Evolutionary conservation across 2,329 filamentous ascomycete species (phyloP).

Genomic region (Thielaviopsis euricoi): DNA sequence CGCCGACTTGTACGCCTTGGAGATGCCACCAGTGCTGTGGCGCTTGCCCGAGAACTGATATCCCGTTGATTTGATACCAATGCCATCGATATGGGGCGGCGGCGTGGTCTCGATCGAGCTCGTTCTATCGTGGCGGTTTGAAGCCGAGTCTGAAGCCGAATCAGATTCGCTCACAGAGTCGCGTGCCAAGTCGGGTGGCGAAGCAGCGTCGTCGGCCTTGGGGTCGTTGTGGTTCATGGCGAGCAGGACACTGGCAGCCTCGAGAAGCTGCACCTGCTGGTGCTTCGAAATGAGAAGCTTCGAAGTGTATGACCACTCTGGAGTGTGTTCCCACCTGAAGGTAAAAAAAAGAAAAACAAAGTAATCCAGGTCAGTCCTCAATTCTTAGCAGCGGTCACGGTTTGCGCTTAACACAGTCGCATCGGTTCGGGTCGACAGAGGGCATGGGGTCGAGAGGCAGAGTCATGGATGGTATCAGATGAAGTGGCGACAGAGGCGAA

Average conservation of each 20-base stretch:
- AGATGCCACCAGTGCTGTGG: slow-evolving; percentile 43
- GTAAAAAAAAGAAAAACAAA: slow-evolving; percentile 23
- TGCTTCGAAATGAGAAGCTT: slow-evolving; percentile 98
- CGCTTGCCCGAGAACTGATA: slow-evolving; percentile 38
- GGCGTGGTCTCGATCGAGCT: slow-evolving; percentile 90
- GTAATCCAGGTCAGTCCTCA: slow-evolving; percentile 20
- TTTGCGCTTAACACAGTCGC: background rate
- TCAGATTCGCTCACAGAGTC: slow-evolving; percentile 65
- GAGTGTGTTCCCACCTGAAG: slow-evolving; percentile 94
- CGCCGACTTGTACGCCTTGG: slow-evolving; percentile 64
- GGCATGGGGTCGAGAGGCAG: background rate
- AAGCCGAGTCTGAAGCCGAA: slow-evolving; percentile 67
- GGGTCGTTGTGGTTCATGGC: slow-evolving; percentile 52
- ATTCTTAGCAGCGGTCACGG: slow-evolving; percentile 17
- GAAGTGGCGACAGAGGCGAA: background rate
- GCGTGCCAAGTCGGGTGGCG: slow-evolving; percentile 48
- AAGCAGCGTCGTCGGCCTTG: slow-evolving; percentile 33
- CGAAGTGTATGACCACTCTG: slow-evolving; percentile 92
- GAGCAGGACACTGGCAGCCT: slow-evolving; percentile 90
- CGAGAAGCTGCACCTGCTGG: slow-evolving; percentile 93
- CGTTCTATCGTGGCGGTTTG: slow-evolving; percentile 57
- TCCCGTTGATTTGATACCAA: slow-evolving; percentile 33
- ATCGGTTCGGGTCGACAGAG: background rate
- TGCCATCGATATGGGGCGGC: slow-evolving; percentile 57
- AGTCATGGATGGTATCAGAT: background rate